Base-by-base conservation (phyloP, 768 basidiomycete species). In the Sarcomyxa edulis region DNA sequence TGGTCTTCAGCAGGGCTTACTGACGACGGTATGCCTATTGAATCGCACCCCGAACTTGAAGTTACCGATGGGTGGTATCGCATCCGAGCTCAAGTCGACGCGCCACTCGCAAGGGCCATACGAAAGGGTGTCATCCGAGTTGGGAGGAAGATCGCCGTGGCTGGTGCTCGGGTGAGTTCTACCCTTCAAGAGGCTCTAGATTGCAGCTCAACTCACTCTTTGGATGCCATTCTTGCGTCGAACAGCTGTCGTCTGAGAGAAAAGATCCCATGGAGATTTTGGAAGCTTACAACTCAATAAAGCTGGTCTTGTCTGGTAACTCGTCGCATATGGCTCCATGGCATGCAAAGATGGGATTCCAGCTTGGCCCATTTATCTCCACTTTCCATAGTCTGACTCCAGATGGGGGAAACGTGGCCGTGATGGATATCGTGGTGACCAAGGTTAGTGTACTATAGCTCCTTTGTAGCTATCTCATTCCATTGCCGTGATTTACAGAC, bases 41-140 rank as follows among this genome's bases (percentile, higher is more conserved):
- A 63, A 16, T 53, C 64, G 3, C 59, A 68, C 48, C 74, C 82
- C 0, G 75, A 81, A 46, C 60, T 99, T 5, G 96, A 97, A 59
- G 64, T 98, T n/a, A 93, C 92, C 1, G 96, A 99, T 54, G 96
- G 96, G 10, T 99, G 96, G 96, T 99, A 99, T 51, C 66, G 81
- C 20, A 66, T 98, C 6, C 76, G 80, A 10, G 87, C 91, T 0
- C 70, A 71, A 32, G 68, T 89, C 9, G 96, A 98, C 58, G 61
- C 63, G 14, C 74, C 85, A 3, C 66, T 99, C 15, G 70, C 70
- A 2, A 72, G 84, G 30, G 94, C 89, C 2, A 61, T 86, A 7
- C 66, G 68, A 32, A 72, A 71, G 18, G 82, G 86, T 0, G 66
- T 72, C 32, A 72, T 99, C 32, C 64, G 68, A 27, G 64, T 86